Evolutionary conservation across 345 rosid genomes (phyloP).

Genomic region (Acer negundo): DNA sequence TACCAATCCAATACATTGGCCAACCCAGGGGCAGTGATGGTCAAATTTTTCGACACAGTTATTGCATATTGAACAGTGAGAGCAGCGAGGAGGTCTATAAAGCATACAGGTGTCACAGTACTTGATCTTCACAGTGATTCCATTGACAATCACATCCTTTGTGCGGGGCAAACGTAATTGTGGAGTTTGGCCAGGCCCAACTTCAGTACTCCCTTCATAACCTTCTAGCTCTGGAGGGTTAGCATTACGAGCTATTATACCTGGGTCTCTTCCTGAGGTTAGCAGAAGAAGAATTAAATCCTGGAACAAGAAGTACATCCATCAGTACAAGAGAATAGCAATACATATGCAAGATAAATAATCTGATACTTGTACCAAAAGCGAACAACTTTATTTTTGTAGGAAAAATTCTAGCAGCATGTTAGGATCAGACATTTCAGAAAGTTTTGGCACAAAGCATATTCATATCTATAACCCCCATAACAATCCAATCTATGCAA

Average conservation of each 20-base stretch:
- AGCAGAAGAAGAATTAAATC: slow-evolving; percentile 71
- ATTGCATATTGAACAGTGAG: slow-evolving; percentile 97
- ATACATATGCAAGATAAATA: slow-evolving; percentile 1
- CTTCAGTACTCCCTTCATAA: slow-evolving; percentile 42
- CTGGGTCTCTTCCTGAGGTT: slow-evolving; percentile 95
- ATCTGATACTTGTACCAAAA: background rate
- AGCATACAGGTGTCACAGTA: slow-evolving; percentile 96
- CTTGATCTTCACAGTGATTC: slow-evolving; percentile 70
- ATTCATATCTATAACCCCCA: background rate
- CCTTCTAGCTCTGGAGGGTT: slow-evolving; percentile 75
- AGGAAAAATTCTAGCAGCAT: no score
- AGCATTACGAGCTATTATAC: slow-evolving; percentile 75
- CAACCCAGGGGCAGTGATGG: slow-evolving; percentile 99
- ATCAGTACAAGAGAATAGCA: slow-evolving; percentile 23
- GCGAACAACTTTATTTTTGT: no score
- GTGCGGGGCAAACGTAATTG: slow-evolving; percentile 58
- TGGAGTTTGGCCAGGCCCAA: slow-evolving; percentile 53
- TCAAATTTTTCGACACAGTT: slow-evolving; percentile 96
- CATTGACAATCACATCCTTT: slow-evolving; percentile 72
- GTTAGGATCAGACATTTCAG: background rate
- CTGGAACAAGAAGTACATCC: slow-evolving; percentile 42
- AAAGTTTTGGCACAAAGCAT: background rate
- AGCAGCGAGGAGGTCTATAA: slow-evolving; percentile 95
- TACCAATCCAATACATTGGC: slow-evolving; percentile 98
- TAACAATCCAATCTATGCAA: background rate